A percentile compares a stretch with the other conserved stretches of the same genome.
phyloP scores from a whole-genome alignment of 2,329 filamentous ascomycete species.

The Fusarium sacchari region DNA sequence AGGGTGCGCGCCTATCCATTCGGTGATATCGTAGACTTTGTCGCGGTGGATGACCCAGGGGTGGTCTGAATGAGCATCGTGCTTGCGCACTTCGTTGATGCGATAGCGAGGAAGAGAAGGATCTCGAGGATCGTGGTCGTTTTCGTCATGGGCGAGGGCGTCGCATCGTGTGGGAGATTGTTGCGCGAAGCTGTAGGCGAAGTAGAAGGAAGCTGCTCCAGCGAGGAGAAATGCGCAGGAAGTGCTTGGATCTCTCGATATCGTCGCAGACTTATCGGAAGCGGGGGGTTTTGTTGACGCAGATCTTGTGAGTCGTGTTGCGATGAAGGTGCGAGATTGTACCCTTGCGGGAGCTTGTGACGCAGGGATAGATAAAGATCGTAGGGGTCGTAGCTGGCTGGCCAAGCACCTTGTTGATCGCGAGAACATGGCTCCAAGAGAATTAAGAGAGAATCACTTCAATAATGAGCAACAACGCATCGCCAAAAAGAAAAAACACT shows the following conservation, averaged over 20 bases:
- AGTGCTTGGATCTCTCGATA: slow-evolving; percentile 5
- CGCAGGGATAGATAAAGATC: slow-evolving; percentile 1
- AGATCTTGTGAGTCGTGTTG: slow-evolving; percentile 2
- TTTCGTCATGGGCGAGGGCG: neutral
- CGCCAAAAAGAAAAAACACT: neutral
- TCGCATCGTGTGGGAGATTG: slow-evolving; percentile 36
- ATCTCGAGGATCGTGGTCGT: slow-evolving; percentile 47
- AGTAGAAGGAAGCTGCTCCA: slow-evolving; percentile 29
- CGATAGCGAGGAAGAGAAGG: slow-evolving; percentile 59
- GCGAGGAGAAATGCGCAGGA: slow-evolving; percentile 20
- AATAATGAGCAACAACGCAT: slow-evolving; percentile 18
- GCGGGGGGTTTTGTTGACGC: neutral
- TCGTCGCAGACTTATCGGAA: neutral
- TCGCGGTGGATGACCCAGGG: slow-evolving; percentile 73
- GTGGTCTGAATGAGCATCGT: slow-evolving; percentile 60
- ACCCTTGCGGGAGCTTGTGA: slow-evolving; percentile 8
- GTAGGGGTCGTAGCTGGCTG: slow-evolving; percentile 17
- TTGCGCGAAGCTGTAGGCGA: slow-evolving; percentile 33
- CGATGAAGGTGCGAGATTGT: slow-evolving; percentile 23
- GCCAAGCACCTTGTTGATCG: slow-evolving; percentile 25
- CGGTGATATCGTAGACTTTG: slow-evolving; percentile 76
- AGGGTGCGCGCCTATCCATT: slow-evolving; percentile 73
- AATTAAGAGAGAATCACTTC: neutral
- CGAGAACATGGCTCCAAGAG: slow-evolving; percentile 25
- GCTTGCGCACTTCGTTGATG: slow-evolving; percentile 62